phyloP scores from a whole-genome alignment of 2,329 filamentous ascomycete genomes.

The Pyrenochaeta sp. region DNA sequence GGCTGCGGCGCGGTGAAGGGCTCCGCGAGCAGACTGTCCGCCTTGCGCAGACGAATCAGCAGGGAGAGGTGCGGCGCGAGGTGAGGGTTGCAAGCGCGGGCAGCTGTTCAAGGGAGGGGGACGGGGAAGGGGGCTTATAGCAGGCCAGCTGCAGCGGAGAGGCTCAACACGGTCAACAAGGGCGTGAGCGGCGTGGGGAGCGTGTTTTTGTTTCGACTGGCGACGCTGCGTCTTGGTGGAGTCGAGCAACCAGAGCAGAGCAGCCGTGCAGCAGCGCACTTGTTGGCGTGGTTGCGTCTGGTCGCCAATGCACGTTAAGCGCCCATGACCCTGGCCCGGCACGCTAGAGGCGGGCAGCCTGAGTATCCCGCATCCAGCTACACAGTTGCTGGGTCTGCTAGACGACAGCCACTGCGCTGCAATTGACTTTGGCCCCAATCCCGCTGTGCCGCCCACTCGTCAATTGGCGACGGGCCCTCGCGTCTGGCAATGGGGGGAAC shows the following conservation, averaged over 20 bases:
- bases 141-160: slow-evolving; percentile 13
- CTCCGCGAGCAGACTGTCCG: not conserved
- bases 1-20: slow-evolving; percentile 25
- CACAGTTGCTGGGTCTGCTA: slow-evolving; percentile 19
- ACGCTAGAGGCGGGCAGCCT: slow-evolving; percentile 8
- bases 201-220: not conserved
- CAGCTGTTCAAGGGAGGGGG: not conserved
- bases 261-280: no score
- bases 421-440: no score
- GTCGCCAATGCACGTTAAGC: slow-evolving; percentile 23
- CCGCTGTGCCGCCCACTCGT: no score
- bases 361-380: slow-evolving; percentile 23
- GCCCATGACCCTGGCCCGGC: slow-evolving; percentile 16
- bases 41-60: slow-evolving; percentile 9
- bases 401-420: no score
- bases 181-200: slow-evolving; percentile 1
- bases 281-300: no score
- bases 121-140: slow-evolving; percentile 5
- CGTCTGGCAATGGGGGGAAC: not conserved
- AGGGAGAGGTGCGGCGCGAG: slow-evolving; percentile 16
- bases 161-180: not conserved
- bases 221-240: not conserved
- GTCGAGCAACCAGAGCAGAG: no score
- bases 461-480: no score
- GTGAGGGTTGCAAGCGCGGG: slow-evolving; percentile 12